A percentile compares a stretch with the other conserved stretches of the same genome.
Evolutionary conservation across 495 filamentous ascomycete genomes (phyloP).

Genomic region (Xylaria longipes): DNA sequence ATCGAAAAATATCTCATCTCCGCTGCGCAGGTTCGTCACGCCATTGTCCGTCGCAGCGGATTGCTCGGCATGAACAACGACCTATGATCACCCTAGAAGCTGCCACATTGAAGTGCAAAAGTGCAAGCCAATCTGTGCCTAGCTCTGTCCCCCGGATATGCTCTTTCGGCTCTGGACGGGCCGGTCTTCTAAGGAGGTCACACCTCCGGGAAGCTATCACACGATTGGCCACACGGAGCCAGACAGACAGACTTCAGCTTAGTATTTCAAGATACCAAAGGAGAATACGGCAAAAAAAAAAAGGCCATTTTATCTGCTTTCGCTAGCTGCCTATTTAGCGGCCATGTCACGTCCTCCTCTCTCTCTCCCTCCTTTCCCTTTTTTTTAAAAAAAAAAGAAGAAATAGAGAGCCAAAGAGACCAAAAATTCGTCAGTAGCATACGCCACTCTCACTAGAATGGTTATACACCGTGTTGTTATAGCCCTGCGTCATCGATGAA

Average conservation of each 20-base stretch:
- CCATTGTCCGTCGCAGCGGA: conserved; percentile 4
- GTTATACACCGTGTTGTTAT: not conserved
- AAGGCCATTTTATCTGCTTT: not conserved
- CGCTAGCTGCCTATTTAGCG: not conserved
- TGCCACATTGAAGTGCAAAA: not conserved
- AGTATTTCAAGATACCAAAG: not conserved
- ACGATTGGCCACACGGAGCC: not conserved
- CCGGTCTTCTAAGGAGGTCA: not conserved
- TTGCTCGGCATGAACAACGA: conserved; percentile 1
- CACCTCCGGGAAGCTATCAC: not conserved
- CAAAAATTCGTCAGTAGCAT: not conserved
- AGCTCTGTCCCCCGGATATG: not conserved
- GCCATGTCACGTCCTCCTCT: too few relatives aligned
- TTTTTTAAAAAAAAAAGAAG: not conserved
- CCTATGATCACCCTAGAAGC: not conserved
- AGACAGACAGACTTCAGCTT: not conserved
- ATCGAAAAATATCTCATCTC: not conserved
- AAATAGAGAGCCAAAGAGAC: not conserved
- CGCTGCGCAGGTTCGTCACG: conserved; percentile 4
- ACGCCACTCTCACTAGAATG: not conserved
- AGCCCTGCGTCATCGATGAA: not conserved
- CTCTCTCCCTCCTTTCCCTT: not conserved
- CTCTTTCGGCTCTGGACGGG: not conserved
- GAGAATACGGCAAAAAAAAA: not conserved
- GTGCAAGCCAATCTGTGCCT: not conserved